A percentile compares a stretch with the other conserved stretches of the same genome.
Evolutionary conservation across 768 basidiomycete species (phyloP).

Genomic region (Boletus subparvulus): DNA sequence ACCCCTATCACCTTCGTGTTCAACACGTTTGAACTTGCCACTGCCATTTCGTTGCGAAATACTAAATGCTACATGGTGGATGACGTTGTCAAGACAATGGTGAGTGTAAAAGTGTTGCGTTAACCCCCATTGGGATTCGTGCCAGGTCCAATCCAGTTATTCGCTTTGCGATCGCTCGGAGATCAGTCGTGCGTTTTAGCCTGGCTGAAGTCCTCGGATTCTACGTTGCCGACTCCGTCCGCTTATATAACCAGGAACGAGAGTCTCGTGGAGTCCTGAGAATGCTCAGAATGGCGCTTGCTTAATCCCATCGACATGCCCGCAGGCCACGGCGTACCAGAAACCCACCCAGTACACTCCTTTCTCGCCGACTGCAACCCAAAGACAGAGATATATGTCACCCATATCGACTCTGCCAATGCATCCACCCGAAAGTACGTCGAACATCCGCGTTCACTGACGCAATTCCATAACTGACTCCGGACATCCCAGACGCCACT

Average conservation of each 20-base stretch:
- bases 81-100: background rate
- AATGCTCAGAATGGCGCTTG: slow-evolving; percentile 4
- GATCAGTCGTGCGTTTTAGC: background rate
- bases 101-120: background rate
- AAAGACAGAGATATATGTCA: slow-evolving; percentile 29
- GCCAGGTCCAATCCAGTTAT: background rate
- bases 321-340: slow-evolving; percentile 24
- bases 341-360: slow-evolving; percentile 23
- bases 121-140: background rate
- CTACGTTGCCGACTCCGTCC: background rate
- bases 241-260: slow-evolving; percentile 22
- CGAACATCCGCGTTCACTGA: background rate
- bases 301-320: slow-evolving; percentile 22
- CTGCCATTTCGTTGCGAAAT: background rate
- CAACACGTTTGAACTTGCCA: background rate
- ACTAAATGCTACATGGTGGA: background rate
- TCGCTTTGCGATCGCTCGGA: background rate
- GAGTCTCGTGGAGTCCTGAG: background rate
- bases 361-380: slow-evolving; percentile 21
- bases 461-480: slow-evolving; percentile 4
- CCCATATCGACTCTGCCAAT: slow-evolving; percentile 26
- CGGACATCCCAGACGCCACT: slow-evolving; percentile 21
- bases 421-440: slow-evolving; percentile 26
- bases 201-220: background rate
- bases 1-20: background rate